phyloP scores from a whole-genome alignment of 768 basidiomycete species.

The Zangia roseola region DNA sequence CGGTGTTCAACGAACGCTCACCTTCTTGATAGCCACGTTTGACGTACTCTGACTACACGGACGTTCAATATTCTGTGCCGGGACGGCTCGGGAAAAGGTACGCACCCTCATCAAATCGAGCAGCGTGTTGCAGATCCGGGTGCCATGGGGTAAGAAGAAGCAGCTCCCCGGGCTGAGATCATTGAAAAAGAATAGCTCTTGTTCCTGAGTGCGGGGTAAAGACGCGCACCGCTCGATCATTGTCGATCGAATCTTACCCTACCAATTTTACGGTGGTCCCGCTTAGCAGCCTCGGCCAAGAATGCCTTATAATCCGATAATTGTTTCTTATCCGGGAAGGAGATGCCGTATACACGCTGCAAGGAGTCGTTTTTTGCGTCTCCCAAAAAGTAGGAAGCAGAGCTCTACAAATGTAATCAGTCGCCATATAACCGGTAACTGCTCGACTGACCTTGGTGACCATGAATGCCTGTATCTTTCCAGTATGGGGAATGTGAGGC shows the following conservation, averaged over 20 bases:
- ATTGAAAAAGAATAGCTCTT: constrained; percentile 99
- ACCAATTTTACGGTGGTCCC: constrained; percentile 95
- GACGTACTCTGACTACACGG: constrained; percentile 76
- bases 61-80: constrained; percentile 3
- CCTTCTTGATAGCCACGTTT: constrained; percentile 97
- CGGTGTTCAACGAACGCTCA: constrained; percentile 21
- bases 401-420: constrained; percentile 57
- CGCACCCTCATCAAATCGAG: constrained; percentile 87
- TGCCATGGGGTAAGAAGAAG: constrained; percentile 97
- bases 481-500: constrained; percentile 97
- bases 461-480: constrained; percentile 96
- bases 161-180: constrained; percentile 92
- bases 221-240: neutral
- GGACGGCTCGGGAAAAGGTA: constrained; percentile 11
- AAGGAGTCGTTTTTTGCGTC: constrained; percentile 91
- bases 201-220: constrained; percentile 52
- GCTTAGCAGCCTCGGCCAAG: constrained; percentile 95
- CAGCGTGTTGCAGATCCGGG: constrained; percentile 93
- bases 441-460: constrained; percentile 73
- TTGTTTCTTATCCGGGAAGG: constrained; percentile 98
- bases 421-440: neutral
- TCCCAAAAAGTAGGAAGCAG: constrained; percentile 96
- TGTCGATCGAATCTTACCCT: constrained; percentile 44
- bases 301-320: constrained; percentile 93
- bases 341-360: constrained; percentile 96